Conservation (phyloP, 1,284 basidiomycete genomes). For the Taiwanofungus camphoratus region DNA sequence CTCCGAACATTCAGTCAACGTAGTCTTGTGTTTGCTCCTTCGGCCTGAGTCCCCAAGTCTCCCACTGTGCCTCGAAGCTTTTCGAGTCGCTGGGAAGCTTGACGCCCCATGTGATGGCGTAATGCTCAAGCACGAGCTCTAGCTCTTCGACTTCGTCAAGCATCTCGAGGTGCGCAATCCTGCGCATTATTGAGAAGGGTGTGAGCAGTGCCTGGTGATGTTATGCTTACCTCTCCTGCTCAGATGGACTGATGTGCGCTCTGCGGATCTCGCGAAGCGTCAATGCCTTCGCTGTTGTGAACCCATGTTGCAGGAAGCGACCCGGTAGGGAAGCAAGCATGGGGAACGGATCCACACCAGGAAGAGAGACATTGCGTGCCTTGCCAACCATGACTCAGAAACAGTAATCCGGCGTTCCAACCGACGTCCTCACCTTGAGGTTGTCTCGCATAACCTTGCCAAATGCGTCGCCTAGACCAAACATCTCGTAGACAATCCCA, state of each 20-base stretch:
- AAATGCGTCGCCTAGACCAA: conserved; percentile 77
- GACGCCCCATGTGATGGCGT: conserved; percentile 78
- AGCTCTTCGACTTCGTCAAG: conserved; percentile 92
- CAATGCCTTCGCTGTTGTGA: conserved; percentile 47
- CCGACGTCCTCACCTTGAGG: conserved; percentile 49
- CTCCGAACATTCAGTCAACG: too few species aligned
- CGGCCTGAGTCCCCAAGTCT: conserved; percentile 12
- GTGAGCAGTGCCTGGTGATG: too few species aligned
- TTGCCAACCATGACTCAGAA: conserved; percentile 27
- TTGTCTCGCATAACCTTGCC: conserved; percentile 87
- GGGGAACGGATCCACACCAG: conserved; percentile 63
- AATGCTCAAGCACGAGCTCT: conserved; percentile 81
- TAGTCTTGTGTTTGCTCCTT: conserved; percentile 39
- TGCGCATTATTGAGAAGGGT: conserved; percentile 23
- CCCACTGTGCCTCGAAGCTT: conserved; percentile 12
- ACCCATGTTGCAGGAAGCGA: conserved; percentile 59
- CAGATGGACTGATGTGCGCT: conserved; percentile 44
- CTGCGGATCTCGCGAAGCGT: conserved; percentile 67
- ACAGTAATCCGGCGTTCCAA: neutral
- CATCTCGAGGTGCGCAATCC: conserved; percentile 74
- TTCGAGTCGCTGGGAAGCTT: conserved; percentile 14
- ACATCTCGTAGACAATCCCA: conserved; percentile 86
- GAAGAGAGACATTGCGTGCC: conserved; percentile 71
- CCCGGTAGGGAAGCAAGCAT: conserved; percentile 50
- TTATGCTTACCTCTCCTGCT: conserved; percentile 57